Evolutionary conservation across 345 rosid species (phyloP).

Genomic region (Salix arbutifolia): DNA sequence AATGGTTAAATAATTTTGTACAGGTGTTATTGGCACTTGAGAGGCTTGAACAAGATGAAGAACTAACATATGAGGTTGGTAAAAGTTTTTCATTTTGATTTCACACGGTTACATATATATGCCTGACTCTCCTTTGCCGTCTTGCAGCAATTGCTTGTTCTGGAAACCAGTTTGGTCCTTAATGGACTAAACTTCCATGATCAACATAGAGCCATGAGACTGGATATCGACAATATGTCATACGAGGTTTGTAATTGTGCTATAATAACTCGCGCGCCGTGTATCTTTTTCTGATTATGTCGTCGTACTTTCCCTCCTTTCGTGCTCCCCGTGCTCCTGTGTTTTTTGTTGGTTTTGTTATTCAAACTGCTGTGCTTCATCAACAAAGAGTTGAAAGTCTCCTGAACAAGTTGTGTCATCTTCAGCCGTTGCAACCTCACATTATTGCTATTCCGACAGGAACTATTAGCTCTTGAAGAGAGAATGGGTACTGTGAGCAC

Average conservation of each 20-base stretch:
- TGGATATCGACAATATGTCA: slow-evolving; percentile 94
- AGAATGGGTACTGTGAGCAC: slow-evolving; percentile 95
- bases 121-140: slow-evolving; percentile 16
- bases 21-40: slow-evolving; percentile 82
- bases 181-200: slow-evolving; percentile 69
- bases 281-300: background rate
- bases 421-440: background rate
- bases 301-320: background rate
- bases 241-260: slow-evolving; percentile 65
- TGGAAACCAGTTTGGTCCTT: slow-evolving; percentile 73
- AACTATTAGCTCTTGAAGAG: slow-evolving; percentile 89
- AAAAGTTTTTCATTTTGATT: slow-evolving; percentile 16
- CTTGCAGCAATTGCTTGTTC: slow-evolving; percentile 76
- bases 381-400: background rate
- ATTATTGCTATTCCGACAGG: slow-evolving; percentile 42
- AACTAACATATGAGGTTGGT: slow-evolving; percentile 67
- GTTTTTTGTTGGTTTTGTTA: slow-evolving; percentile 1
- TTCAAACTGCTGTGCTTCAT: background rate
- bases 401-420: background rate
- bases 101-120: background rate
- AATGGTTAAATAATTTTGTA: slow-evolving; percentile 14
- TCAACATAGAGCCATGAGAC: slow-evolving; percentile 92
- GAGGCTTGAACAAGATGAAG: slow-evolving; percentile 88
- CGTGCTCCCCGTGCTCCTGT: background rate
- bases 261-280: background rate